These are phyloP conservation scores for Candida rishiriensis DNA, from an alignment of 805 yeast species.

Conservation along the genomic window DNA sequence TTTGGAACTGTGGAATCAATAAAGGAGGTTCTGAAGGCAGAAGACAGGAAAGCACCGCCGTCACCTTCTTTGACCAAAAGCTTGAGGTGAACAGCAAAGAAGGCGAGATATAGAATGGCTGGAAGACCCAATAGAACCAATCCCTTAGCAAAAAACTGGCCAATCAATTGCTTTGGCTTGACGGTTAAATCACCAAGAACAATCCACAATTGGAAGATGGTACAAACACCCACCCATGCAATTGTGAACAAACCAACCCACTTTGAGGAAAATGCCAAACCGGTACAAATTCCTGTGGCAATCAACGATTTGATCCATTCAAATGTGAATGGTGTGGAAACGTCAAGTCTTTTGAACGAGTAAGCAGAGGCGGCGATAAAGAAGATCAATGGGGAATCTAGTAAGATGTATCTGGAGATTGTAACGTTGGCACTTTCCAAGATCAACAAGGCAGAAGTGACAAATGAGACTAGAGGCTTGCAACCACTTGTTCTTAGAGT, in stretches of 20 bases:
- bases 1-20: conserved; percentile 57
- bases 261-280: conserved; percentile 68
- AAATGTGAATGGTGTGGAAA: conserved; percentile 54
- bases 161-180: conserved; percentile 37
- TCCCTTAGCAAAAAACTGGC: conserved; percentile 50
- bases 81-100: conserved; percentile 62
- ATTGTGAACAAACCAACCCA: conserved; percentile 85
- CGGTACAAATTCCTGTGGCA: conserved; percentile 66
- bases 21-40: conserved; percentile 66
- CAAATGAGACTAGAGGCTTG: conserved; percentile 54
- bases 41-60: conserved; percentile 66
- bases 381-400: conserved; percentile 73
- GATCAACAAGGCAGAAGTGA: conserved; percentile 51
- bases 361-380: conserved; percentile 71
- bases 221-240: conserved; percentile 68
- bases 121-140: conserved; percentile 56
- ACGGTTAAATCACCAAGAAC: conserved; percentile 65
- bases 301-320: conserved; percentile 57
- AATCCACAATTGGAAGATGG: conserved; percentile 64
- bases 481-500: conserved; percentile 73
- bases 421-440: conserved; percentile 69
- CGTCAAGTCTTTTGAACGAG: conserved; percentile 61
- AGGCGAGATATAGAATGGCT: conserved; percentile 44
- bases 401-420: conserved; percentile 66
- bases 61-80: conserved; percentile 59